Conservation (phyloP, 495 filamentous ascomycete genomes). For the Podospora bellae-mahoneyi region DNA sequence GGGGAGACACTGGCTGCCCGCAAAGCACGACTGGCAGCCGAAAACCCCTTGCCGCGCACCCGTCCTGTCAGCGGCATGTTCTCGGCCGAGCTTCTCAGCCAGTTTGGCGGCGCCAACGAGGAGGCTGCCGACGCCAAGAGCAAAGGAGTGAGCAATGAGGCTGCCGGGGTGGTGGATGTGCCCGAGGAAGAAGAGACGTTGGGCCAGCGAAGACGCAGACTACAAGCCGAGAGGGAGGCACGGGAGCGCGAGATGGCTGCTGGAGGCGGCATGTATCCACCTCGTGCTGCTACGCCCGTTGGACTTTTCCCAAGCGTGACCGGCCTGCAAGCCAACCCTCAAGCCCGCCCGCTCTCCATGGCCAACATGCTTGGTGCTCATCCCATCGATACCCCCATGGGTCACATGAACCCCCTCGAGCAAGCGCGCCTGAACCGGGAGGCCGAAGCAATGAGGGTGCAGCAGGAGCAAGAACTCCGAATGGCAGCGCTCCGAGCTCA, state of each 20-base stretch:
- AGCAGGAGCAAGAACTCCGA: conserved; percentile 37
- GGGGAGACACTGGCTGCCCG: conserved; percentile 78
- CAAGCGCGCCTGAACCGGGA: conserved; percentile 35
- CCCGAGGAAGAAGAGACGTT: conserved; percentile 79
- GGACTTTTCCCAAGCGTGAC: conserved; percentile 23
- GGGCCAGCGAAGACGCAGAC: conserved; percentile 74
- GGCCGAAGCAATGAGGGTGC: conserved; percentile 34
- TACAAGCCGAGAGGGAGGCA: conserved; percentile 69
- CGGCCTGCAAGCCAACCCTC: conserved; percentile 20
- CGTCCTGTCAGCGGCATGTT: conserved; percentile 71
- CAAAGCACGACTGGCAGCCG: conserved; percentile 62
- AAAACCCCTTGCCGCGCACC: conserved; percentile 46
- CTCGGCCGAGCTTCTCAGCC: conserved; percentile 70
- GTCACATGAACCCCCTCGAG: conserved; percentile 33
- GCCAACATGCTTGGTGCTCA: conserved; percentile 59
- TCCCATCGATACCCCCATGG: conserved; percentile 38
- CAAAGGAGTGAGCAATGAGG: conserved; percentile 25
- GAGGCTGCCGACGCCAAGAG: conserved; percentile 27
- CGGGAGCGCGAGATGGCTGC: conserved; percentile 45
- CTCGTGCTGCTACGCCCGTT: conserved; percentile 8
- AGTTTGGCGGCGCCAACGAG: conserved; percentile 50
- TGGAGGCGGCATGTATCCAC: conserved; percentile 18
- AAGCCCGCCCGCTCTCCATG: conserved; percentile 57
- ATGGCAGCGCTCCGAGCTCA: conserved; percentile 41
- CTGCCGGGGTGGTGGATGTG: conserved; percentile 19